Percentiles rank a stretch among this genome's conserved stretches.
phyloP scores from a whole-genome alignment of 768 basidiomycete genomes.

The Tricholoma terreum region DNA sequence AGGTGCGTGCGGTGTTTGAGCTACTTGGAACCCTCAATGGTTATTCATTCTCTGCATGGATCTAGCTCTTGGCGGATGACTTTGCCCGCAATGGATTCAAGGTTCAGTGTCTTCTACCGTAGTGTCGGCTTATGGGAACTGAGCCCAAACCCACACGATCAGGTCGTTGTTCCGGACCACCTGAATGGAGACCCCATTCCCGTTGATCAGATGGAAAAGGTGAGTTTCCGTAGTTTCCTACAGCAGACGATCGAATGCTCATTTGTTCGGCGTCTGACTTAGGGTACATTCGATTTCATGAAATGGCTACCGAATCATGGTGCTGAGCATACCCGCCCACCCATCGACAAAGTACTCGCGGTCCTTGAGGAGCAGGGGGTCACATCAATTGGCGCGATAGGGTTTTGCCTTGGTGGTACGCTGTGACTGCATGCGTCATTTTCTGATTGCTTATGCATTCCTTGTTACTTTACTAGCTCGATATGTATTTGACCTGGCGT shows the following conservation, averaged over 20 bases:
- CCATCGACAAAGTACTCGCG: constrained; percentile 52
- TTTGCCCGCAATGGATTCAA: constrained; percentile 46
- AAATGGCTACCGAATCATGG: constrained; percentile 46
- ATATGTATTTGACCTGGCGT: constrained; percentile 60
- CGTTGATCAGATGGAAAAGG: background rate
- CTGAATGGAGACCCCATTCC: constrained; percentile 41
- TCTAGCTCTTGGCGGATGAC: constrained; percentile 39
- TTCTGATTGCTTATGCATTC: background rate
- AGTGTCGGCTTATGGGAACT: background rate
- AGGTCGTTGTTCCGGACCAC: constrained; percentile 42
- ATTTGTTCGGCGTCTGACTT: background rate
- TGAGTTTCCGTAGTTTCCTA: background rate
- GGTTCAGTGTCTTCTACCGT: constrained; percentile 19
- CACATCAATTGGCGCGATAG: constrained; percentile 53
- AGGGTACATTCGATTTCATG: constrained; percentile 35
- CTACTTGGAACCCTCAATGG: background rate
- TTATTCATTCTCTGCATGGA: background rate
- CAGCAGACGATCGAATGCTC: background rate
- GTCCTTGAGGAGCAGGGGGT: constrained; percentile 60
- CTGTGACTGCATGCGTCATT: too few species aligned
- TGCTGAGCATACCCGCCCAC: constrained; percentile 38
- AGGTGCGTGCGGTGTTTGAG: constrained; percentile 29
- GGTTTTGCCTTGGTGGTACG: constrained; percentile 70
- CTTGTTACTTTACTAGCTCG: constrained; percentile 41
- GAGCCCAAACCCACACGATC: background rate